A percentile compares a stretch with the other conserved stretches of the same genome.
These are phyloP conservation scores for Diatrype stigma DNA, from an alignment of 2,329 filamentous ascomycete species.

Conservation along the genomic window DNA sequence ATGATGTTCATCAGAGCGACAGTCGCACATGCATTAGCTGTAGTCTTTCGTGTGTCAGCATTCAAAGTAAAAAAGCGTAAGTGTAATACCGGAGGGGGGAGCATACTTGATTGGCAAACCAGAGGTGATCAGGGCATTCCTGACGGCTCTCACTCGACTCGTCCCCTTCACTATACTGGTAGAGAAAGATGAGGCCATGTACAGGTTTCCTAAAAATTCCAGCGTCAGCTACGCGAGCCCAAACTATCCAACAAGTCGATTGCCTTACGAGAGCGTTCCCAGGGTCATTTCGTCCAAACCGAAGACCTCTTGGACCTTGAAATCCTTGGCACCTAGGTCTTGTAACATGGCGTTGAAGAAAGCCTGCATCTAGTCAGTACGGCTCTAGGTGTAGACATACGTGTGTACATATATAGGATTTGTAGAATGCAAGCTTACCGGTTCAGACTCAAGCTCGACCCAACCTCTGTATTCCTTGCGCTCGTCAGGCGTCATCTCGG, in stretches of 20 bases:
- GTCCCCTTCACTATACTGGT: conserved; percentile 59
- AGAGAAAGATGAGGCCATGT: conserved; percentile 86
- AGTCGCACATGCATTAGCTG: conserved; percentile 84
- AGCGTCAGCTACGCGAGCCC: not conserved
- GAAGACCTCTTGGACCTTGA: conserved; percentile 74
- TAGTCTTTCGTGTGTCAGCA: conserved; percentile 53
- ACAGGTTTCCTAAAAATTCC: conserved; percentile 57
- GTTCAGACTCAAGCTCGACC: conserved; percentile 86
- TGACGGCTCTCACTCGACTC: conserved; percentile 46
- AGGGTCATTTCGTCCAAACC: conserved; percentile 65
- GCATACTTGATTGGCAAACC: conserved; percentile 87
- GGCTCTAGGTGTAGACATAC: not conserved
- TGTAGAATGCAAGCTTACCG: conserved; percentile 49
- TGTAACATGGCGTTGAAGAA: conserved; percentile 83
- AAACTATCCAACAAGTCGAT: not conserved
- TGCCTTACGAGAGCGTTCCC: conserved; percentile 55
- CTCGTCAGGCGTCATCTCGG: conserved; percentile 47
- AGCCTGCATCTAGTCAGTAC: conserved; percentile 44
- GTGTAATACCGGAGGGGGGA: not conserved
- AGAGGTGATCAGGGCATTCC: conserved; percentile 61
- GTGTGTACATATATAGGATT: not conserved
- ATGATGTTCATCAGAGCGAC: conserved; percentile 89
- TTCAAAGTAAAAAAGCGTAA: too few species aligned
- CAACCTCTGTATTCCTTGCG: conserved; percentile 64
- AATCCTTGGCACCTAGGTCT: conserved; percentile 69